Conservation (phyloP, 1,139 yeast species). For the Suhomyces yuchorum region DNA sequence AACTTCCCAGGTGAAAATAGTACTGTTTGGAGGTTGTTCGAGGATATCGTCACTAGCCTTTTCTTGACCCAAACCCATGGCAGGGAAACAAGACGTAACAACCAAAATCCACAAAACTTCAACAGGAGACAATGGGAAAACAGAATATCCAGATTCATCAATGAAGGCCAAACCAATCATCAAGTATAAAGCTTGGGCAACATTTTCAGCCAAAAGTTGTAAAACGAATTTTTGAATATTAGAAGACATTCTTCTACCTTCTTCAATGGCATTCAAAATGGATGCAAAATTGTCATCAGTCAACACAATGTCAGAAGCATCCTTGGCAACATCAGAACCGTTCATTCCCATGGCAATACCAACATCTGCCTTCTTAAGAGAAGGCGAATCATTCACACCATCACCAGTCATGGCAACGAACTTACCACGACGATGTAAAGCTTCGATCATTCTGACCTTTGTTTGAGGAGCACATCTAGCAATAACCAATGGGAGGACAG, state of each 20-base stretch:
- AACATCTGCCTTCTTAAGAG: conserved; percentile 41
- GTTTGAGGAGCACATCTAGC: conserved; percentile 60
- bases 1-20: conserved; percentile 37
- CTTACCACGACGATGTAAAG: conserved; percentile 49
- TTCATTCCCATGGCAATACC: conserved; percentile 48
- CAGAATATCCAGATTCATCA: conserved; percentile 34
- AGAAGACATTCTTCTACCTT: conserved; percentile 50
- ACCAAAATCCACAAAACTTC: conserved; percentile 42
- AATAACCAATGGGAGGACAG: conserved; percentile 40
- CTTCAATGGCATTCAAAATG: conserved; percentile 53
- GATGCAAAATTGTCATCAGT: conserved; percentile 54
- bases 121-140: conserved; percentile 40
- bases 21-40: conserved; percentile 32
- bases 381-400: conserved; percentile 44
- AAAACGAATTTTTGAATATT: conserved; percentile 52
- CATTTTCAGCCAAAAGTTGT: conserved; percentile 51
- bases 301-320: conserved; percentile 59
- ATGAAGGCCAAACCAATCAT: conserved; percentile 41
- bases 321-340: conserved; percentile 60
- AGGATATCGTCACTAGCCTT: conserved; percentile 34
- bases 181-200: conserved; percentile 47
- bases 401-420: conserved; percentile 44
- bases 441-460: conserved; percentile 52
- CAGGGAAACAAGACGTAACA: conserved; percentile 42
- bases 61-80: conserved; percentile 44